Evolutionary conservation across 2,329 filamentous ascomycete genomes (phyloP), one percentile per base, ranked within the genome.

Genomic region (Ceratocystis colombiana): DNA sequence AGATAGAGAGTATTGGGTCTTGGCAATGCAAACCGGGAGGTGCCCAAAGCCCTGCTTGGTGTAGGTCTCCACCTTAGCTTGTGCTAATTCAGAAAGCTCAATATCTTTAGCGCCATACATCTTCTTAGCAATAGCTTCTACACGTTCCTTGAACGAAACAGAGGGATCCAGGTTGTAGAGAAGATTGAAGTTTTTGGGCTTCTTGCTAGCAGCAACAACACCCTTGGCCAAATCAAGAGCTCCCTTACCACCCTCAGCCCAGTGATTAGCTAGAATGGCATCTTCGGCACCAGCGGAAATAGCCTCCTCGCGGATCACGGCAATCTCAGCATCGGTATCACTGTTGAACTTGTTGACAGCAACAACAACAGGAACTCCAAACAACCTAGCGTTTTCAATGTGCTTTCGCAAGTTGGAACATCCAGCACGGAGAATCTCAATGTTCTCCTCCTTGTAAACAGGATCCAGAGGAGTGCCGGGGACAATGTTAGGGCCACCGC

Each of bases 281-380:
- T 96, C 92, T 74, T 95, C 90, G 17, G 94, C 94, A 67, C 94
- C 94, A 3, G 94, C 94, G 61, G 90, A 86, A 69, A 96, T 84
- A 59, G 94, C 88, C 75, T 96, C 93, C 75, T 97, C 91, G 67
- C 89, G 87, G 71, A 99, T 86, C 69, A 94, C 88, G 46, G 88
- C 84, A 68, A 96, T 88, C 75, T 99, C 94, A 65, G 92, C 92
- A 15, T 93, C 88, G 1, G 92, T 96, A 74, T 99, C 94, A 5
- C 91, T 96, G 69, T 88, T 84, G 75, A 99, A 96, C 76, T 89
- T 90, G 82, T 99, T 99, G 80, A 99, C 94, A 64, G 93, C 94
- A 15, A 99, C 93, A 17, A 99, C 88, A 5, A 99, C 93, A 5
- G 94, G 93, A 22, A 96, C 84, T 53, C 94, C 94, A 73, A 95